Base-by-base conservation (phyloP, 768 basidiomycete species). In the Serendipita sp. region DNA sequence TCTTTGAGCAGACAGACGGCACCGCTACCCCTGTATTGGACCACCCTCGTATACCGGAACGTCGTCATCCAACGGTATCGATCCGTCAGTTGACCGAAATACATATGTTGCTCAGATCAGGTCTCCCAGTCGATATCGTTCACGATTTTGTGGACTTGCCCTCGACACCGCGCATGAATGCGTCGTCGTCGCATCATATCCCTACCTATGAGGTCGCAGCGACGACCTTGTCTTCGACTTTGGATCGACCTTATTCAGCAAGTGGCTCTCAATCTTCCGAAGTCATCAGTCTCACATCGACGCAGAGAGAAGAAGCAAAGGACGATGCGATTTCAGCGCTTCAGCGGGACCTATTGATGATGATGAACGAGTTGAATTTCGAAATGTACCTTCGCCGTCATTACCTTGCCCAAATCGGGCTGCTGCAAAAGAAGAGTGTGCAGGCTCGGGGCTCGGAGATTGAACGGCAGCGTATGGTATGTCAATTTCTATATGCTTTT, bases 341-440 rank as follows among this genome's bases (percentile, higher is more conserved):
- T 65, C 91, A 93, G 72, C 78, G 86, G 48, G 88, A 92, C 69
- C 78, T 87, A 1, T 72, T 91, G 2, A 72, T 91, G 33, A 75
- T 92, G 33, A 78, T 86, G 58, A 89, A 84, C 70, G 89, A 92
- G 67, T 81, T 92, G 45, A 89, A 90, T 70, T 89, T 91, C 66
- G 87, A 92, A 74, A 76, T 85, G 29, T 93, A 89, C 87, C 75
- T 87, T 45, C 84, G 87, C 64, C 78, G 87, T 67, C 85, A 91
- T 73, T 89, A 90, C 65, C 80, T 86, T 62, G 82, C 83, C 70
- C 88, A 91, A 69, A 86, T 93, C 60, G 87, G 85, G n/a, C 79
- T 85, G 44, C 74, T 92, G 46, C 86, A 88, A 69, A 80, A 85
- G 67, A 85, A 88, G 67, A 83, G 82, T 36, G 81, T 88, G 27